These are phyloP conservation scores for Zopfia rhizophila DNA, from an alignment of 2,329 filamentous ascomycete genomes.

Conservation along the genomic window DNA sequence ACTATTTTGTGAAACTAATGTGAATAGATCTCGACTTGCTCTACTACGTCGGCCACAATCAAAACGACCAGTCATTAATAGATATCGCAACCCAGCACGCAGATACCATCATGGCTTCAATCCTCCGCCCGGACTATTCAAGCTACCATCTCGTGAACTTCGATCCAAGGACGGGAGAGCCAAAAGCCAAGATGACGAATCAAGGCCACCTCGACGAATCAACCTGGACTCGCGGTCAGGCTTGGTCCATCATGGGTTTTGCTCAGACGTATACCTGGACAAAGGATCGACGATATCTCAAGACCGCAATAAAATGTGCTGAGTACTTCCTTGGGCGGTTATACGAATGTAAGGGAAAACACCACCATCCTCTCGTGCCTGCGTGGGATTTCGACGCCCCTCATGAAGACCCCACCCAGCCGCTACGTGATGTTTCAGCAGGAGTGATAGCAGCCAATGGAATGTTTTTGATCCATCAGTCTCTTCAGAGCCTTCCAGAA, in stretches of 20 bases:
- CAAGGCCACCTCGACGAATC: constrained; percentile 58
- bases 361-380: constrained; percentile 50
- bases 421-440: constrained; percentile 52
- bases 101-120: constrained; percentile 47
- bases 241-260: constrained; percentile 62
- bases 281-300: constrained; percentile 52
- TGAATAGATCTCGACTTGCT: constrained; percentile 52
- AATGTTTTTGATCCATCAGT: constrained; percentile 52
- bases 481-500: constrained; percentile 32
- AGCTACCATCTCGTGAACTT: constrained; percentile 60
- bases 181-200: constrained; percentile 61
- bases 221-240: constrained; percentile 62
- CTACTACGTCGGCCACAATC: constrained; percentile 48
- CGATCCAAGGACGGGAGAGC: constrained; percentile 53
- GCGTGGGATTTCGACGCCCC: constrained; percentile 66
- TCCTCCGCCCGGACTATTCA: constrained; percentile 48
- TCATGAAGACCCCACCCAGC: constrained; percentile 42
- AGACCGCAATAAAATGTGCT: constrained; percentile 57
- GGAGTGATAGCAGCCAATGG: constrained; percentile 57
- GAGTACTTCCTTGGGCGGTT: constrained; percentile 59
- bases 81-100: constrained; percentile 54
- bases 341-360: constrained; percentile 42
- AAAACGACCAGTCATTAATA: constrained; percentile 40
- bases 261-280: constrained; percentile 62
- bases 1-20: not conserved